Evolutionary conservation across 1,139 yeast species (phyloP).

Genomic region (Diutina rugosa): DNA sequence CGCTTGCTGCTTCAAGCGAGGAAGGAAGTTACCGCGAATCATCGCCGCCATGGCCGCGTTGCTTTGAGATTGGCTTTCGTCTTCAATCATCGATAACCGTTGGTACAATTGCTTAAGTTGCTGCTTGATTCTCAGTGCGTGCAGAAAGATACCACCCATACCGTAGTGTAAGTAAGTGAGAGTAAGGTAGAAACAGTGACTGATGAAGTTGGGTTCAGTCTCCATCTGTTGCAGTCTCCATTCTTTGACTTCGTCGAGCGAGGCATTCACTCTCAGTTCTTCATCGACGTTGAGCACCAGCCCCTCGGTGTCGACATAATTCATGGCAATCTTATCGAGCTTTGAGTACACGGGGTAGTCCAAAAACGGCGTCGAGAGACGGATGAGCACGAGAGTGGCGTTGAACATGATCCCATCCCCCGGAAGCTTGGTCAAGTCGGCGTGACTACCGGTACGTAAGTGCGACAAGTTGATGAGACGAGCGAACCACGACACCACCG

Average conservation of each 20-base stretch:
- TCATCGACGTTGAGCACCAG: constrained; percentile 53
- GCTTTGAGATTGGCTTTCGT: background rate
- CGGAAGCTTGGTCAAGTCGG: constrained; percentile 53
- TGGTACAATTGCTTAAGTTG: constrained; percentile 8
- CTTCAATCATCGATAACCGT: background rate
- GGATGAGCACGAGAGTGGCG: constrained; percentile 51
- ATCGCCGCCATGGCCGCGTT: background rate
- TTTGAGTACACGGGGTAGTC: constrained; percentile 48
- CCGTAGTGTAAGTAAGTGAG: constrained; percentile 81
- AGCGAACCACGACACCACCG: constrained; percentile 56
- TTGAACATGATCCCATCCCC: constrained; percentile 79
- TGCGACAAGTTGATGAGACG: constrained; percentile 68
- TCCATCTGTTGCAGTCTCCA: constrained; percentile 24
- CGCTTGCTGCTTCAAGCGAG: constrained; percentile 20
- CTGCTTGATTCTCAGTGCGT: constrained; percentile 41
- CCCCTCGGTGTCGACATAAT: constrained; percentile 38
- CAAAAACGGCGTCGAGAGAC: constrained; percentile 74
- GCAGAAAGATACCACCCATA: constrained; percentile 60
- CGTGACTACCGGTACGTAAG: constrained; percentile 78
- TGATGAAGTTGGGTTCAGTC: constrained; percentile 51
- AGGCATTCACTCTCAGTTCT: constrained; percentile 75
- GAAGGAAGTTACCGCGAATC: background rate
- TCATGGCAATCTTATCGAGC: constrained; percentile 62
- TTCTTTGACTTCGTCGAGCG: constrained; percentile 54
- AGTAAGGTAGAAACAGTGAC: constrained; percentile 76